A percentile compares a stretch with the other conserved stretches of the same genome.
Conservation (phyloP, 768 basidiomycete genomes). For the Galerina sulciceps region DNA sequence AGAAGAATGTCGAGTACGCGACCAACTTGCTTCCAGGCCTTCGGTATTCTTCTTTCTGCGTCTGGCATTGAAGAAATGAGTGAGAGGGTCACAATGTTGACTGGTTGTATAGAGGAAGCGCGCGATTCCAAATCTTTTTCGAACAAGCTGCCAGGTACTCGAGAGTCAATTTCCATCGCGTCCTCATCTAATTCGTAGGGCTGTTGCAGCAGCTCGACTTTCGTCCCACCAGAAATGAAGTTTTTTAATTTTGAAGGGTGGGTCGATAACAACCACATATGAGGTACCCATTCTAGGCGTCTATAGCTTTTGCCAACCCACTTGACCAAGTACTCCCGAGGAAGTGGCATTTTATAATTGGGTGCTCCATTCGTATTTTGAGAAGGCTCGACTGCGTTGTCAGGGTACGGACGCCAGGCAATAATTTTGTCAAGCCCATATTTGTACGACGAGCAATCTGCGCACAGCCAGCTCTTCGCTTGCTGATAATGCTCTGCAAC, state of each 20-base stretch:
- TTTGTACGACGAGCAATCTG: conserved; percentile 75
- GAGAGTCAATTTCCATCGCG: conserved; percentile 30
- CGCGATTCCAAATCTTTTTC: conserved; percentile 45
- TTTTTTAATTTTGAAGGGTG: conserved; percentile 70
- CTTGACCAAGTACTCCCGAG: conserved; percentile 94
- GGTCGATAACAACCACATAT: conserved; percentile 85
- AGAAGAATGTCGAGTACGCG: conserved; percentile 85
- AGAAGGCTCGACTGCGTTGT: conserved; percentile 59
- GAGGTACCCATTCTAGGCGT: conserved; percentile 87
- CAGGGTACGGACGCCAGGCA: conserved; percentile 88
- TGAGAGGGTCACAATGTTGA: conserved; percentile 26
- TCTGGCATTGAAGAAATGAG: conserved; percentile 56
- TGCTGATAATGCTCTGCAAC: conserved; percentile 69
- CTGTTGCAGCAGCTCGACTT: conserved; percentile 64
- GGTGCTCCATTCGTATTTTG: conserved; percentile 38
- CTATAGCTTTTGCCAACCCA: conserved; percentile 83
- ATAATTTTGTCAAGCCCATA: conserved; percentile 82
- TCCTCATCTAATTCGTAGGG: conserved; percentile 38
- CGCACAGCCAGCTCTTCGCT: conserved; percentile 65
- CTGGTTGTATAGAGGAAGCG: conserved; percentile 37
- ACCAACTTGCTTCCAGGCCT: conserved; percentile 87
- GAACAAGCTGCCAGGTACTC: conserved; percentile 31
- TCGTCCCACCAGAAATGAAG: conserved; percentile 73
- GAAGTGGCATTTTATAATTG: conserved; percentile 63
- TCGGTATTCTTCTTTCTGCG: conserved; percentile 76